Evolutionary conservation across 2,329 filamentous ascomycete genomes (phyloP).

Genomic region (Talaromyces verruculosus): DNA sequence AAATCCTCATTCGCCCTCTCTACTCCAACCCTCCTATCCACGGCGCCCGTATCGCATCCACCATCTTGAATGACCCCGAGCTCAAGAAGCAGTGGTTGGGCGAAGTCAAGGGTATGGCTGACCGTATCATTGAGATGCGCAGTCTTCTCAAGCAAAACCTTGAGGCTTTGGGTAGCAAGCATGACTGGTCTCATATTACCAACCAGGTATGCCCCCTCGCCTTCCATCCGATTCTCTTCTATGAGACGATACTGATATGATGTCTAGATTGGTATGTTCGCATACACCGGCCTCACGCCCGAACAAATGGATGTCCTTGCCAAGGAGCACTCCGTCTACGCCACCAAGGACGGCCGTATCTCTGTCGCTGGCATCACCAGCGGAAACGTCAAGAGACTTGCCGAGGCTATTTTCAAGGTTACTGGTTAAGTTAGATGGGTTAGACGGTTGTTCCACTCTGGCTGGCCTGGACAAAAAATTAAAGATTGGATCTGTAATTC

Average conservation of each 20-base stretch:
- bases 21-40: conserved; percentile 99
- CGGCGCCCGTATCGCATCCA: conserved; percentile 87
- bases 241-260: not conserved
- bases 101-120: conserved; percentile 98
- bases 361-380: conserved; percentile 52
- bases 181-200: conserved; percentile 99
- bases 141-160: conserved; percentile 91
- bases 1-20: conserved; percentile 92
- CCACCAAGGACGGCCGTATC: conserved; percentile 70
- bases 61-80: conserved; percentile 81
- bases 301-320: conserved; percentile 90
- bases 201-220: conserved; percentile 58
- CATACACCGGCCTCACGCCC: conserved; percentile 88
- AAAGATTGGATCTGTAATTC: conserved; percentile 3
- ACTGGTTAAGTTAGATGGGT: conserved; percentile 44
- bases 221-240: not conserved
- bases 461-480: not conserved
- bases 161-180: conserved; percentile 89
- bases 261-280: conserved; percentile 90
- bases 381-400: conserved; percentile 52
- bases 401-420: conserved; percentile 53
- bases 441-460: not conserved
- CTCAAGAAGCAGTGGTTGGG: conserved; percentile 92
- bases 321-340: conserved; percentile 96
- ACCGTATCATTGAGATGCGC: conserved; percentile 98